phyloP scores from a whole-genome alignment of 345 rosid species.

The Schrenkiella parvula region DNA sequence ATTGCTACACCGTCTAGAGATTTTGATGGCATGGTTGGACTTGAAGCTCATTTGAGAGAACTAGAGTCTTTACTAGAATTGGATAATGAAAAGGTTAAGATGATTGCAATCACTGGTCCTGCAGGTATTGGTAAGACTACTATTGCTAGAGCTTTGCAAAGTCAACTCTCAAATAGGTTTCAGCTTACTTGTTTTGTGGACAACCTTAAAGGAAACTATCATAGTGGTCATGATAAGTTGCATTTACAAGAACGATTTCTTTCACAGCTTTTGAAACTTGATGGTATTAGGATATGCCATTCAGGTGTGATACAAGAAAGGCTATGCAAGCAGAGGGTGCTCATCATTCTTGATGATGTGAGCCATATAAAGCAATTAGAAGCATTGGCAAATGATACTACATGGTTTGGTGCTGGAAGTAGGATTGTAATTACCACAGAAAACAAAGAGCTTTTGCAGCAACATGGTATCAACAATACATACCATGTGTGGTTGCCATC shows the following conservation, averaged over 20 bases:
- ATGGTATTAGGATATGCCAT: background rate
- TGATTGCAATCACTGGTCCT: conserved; percentile 6
- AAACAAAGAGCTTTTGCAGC: conserved; percentile 1
- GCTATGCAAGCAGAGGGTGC: background rate
- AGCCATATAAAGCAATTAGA: background rate
- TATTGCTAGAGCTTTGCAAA: conserved; percentile 7
- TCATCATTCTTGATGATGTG: conserved; percentile 23
- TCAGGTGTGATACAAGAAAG: background rate
- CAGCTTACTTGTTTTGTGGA: conserved; percentile 4
- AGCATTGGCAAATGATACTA: background rate
- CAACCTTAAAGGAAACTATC: background rate
- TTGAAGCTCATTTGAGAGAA: background rate
- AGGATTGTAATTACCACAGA: conserved; percentile 13
- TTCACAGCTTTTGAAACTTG: background rate
- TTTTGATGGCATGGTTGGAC: conserved; percentile 2
- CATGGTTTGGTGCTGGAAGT: conserved; percentile 18
- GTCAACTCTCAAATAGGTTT: background rate
- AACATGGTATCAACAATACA: background rate
- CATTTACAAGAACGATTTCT: background rate
- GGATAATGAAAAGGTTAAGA: background rate
- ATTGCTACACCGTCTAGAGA: background rate
- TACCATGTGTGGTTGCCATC: conserved; percentile 3
- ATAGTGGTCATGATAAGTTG: background rate
- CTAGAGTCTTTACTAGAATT: background rate
- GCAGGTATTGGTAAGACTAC: conserved; percentile 15